Percentiles rank a stretch among this genome's conserved stretches.
Evolutionary conservation across 768 basidiomycete species (phyloP).

Genomic region (Mycena rebaudengoi): DNA sequence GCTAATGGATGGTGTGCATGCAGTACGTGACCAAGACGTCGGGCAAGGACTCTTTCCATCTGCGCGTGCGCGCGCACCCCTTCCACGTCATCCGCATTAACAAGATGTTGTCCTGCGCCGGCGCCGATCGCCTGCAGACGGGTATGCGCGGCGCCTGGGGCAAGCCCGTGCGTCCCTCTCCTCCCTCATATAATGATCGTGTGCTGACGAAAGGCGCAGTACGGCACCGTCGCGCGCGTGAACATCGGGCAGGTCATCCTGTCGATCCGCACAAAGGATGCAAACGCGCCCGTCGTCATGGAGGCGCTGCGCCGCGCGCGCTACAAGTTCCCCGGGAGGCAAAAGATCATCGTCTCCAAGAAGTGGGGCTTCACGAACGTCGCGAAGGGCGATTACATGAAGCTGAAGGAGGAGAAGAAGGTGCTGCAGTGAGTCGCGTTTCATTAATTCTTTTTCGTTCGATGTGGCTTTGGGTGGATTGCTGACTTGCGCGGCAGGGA

Average conservation of each 20-base stretch:
- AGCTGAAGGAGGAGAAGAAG: constrained; percentile 89
- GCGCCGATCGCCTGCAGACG: constrained; percentile 96
- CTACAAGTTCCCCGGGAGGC: constrained; percentile 99
- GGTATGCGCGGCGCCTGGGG: constrained; percentile 99
- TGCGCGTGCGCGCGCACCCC: constrained; percentile 96
- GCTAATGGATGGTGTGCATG: not conserved
- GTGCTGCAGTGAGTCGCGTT: constrained; percentile 79
- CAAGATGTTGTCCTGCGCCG: constrained; percentile 99
- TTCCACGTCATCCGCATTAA: constrained; percentile 99
- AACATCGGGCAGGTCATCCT: constrained; percentile 96
- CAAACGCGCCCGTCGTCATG: constrained; percentile 86
- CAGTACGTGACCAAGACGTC: constrained; percentile 94
- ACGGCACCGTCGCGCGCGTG: constrained; percentile 94
- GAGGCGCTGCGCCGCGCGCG: constrained; percentile 97
- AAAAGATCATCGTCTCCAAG: constrained; percentile 96
- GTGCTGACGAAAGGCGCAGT: no score
- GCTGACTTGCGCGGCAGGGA: constrained; percentile 59
- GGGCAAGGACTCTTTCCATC: constrained; percentile 99
- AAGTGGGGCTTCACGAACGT: constrained; percentile 99
- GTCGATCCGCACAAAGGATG: constrained; percentile 89
- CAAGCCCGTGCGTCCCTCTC: no score
- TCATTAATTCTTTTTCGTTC: not conserved
- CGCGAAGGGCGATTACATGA: constrained; percentile 85
- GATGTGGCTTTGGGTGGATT: not conserved
- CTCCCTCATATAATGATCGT: no score